Conservation (phyloP, 306 rosid species). For the Cucumis melo region DNA sequence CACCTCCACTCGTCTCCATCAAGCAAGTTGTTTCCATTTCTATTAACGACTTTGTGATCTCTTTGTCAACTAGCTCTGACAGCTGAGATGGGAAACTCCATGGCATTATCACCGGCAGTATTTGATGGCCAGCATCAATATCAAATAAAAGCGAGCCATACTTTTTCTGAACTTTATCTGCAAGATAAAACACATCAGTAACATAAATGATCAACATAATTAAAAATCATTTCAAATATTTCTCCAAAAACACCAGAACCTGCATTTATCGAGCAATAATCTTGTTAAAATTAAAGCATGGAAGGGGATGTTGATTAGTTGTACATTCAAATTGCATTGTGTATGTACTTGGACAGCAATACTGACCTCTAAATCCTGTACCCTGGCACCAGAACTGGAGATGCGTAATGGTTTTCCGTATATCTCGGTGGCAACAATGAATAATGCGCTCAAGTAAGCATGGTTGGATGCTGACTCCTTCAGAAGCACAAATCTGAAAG, state of each 20-base stretch:
- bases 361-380: conserved; percentile 32
- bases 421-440: conserved; percentile 47
- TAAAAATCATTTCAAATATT: background rate
- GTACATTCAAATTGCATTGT: background rate
- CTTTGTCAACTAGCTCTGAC: conserved; percentile 54
- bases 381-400: conserved; percentile 96
- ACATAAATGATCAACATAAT: background rate
- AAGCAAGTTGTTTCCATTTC: conserved; percentile 27
- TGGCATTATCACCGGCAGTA: conserved; percentile 66
- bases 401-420: conserved; percentile 65
- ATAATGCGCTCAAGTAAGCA: conserved; percentile 44
- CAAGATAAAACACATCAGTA: conserved; percentile 5
- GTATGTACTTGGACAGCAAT: conserved; percentile 3
- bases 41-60: conserved; percentile 34
- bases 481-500: conserved; percentile 64
- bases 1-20: conserved; percentile 24
- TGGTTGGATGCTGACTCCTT: conserved; percentile 37
- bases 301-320: background rate
- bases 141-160: conserved; percentile 57
- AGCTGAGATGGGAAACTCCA: conserved; percentile 71
- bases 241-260: background rate
- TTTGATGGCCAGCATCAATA: conserved; percentile 55
- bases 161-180: conserved; percentile 33
- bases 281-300: background rate
- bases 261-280: background rate